Conservation (phyloP, 257 asterid genomes). For the Solanum corneliomulleri region DNA sequence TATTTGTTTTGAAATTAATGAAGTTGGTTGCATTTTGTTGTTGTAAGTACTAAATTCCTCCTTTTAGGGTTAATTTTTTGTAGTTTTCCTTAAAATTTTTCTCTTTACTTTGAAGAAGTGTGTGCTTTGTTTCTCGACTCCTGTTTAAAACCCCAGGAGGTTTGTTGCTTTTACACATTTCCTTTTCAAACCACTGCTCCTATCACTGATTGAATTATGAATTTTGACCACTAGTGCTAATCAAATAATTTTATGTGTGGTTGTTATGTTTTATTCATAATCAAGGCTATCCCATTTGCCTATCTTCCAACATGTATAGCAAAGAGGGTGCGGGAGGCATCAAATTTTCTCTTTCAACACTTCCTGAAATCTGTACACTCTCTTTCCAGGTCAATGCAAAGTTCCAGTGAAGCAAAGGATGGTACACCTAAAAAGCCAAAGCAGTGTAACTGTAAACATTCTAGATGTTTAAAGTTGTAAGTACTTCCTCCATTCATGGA, state of each 20-base stretch:
- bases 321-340: background rate
- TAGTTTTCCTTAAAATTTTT: background rate
- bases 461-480: constrained; percentile 91
- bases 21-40: background rate
- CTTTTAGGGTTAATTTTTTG: background rate
- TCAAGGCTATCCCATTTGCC: background rate
- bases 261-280: background rate
- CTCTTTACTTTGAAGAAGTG: background rate
- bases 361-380: background rate
- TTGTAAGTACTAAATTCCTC: background rate
- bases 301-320: background rate
- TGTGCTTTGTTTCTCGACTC: background rate
- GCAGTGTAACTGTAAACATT: constrained; percentile 94
- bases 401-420: constrained; percentile 51
- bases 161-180: background rate
- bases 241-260: background rate
- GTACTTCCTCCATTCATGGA: constrained; percentile 13
- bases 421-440: constrained; percentile 93
- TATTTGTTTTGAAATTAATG: background rate
- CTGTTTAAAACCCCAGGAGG: background rate
- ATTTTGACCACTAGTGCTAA: background rate
- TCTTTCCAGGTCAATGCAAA: constrained; percentile 52
- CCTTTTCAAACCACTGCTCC: background rate
- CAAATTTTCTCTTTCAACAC: background rate
- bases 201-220: background rate